phyloP scores from a whole-genome alignment of 805 yeast species.

The Cyberlindnera mrakii region DNA sequence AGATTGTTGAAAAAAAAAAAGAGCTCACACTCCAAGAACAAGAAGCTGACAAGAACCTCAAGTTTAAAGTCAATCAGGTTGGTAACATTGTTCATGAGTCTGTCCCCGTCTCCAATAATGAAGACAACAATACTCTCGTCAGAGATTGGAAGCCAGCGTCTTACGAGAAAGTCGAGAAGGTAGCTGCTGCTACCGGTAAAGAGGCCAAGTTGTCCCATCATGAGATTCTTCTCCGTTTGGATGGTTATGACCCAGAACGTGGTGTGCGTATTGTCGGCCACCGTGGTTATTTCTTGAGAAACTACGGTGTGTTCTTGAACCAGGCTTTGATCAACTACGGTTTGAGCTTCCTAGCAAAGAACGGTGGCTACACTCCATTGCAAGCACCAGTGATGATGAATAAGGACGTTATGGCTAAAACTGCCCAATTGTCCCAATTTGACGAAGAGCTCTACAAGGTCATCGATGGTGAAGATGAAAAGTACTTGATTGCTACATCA shows the following conservation, averaged over 20 bases:
- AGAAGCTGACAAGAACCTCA: slow-evolving; percentile 69
- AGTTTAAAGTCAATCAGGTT: slow-evolving; percentile 76
- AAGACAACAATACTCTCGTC: slow-evolving; percentile 84
- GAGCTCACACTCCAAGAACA: slow-evolving; percentile 62
- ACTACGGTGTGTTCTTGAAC: slow-evolving; percentile 93
- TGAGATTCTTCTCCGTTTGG: slow-evolving; percentile 87
- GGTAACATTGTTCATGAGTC: slow-evolving; percentile 94
- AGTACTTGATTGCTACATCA: slow-evolving; percentile 95
- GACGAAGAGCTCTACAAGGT: slow-evolving; percentile 98
- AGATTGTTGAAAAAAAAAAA: slow-evolving; percentile 63
- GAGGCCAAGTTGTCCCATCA: slow-evolving; percentile 87
- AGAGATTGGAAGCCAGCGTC: slow-evolving; percentile 85
- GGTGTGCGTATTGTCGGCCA: slow-evolving; percentile 97
- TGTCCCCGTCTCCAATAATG: slow-evolving; percentile 82
- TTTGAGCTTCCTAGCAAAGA: slow-evolving; percentile 69
- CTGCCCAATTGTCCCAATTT: slow-evolving; percentile 96
- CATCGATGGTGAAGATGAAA: slow-evolving; percentile 94
- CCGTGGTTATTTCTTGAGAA: slow-evolving; percentile 95
- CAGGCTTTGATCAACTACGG: slow-evolving; percentile 98
- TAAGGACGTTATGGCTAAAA: slow-evolving; percentile 98
- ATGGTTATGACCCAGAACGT: slow-evolving; percentile 98
- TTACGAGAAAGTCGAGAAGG: slow-evolving; percentile 47
- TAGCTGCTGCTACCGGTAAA: slow-evolving; percentile 72
- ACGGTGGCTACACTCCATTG: slow-evolving; percentile 79
- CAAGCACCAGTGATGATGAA: slow-evolving; percentile 99